phyloP scores from a whole-genome alignment of 345 rosid genomes.

The Aquilaria malaccensis region DNA sequence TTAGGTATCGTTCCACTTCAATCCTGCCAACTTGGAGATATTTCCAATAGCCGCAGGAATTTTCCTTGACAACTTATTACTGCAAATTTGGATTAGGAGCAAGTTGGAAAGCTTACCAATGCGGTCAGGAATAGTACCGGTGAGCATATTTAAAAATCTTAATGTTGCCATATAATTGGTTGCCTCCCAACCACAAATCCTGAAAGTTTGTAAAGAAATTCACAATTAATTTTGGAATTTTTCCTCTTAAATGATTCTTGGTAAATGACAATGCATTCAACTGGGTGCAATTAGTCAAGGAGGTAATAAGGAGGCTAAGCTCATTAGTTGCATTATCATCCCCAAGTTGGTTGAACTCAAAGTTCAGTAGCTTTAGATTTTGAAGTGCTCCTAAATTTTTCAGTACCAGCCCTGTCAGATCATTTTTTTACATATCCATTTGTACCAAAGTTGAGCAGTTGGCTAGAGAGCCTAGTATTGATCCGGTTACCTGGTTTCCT shows the following conservation, averaged over 20 bases:
- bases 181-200: accelerated
- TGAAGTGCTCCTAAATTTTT: slow-evolving; percentile 8
- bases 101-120: slow-evolving; percentile 15
- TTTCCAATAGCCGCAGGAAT: slow-evolving; percentile 14
- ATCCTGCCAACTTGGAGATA: neutral
- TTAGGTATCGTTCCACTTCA: slow-evolving; percentile 9
- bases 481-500: slow-evolving; percentile 13
- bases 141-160: neutral
- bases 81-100: neutral
- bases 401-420: slow-evolving; percentile 11
- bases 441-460: slow-evolving; percentile 12
- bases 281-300: slow-evolving; percentile 12
- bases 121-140: slow-evolving; percentile 8
- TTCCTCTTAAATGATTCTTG: slow-evolving; percentile 9
- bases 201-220: slow-evolving; percentile 12
- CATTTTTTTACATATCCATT: neutral
- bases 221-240: slow-evolving; percentile 7
- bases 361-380: neutral
- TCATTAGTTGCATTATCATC: neutral
- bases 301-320: slow-evolving; percentile 5
- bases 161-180: slow-evolving; percentile 15
- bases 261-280: neutral
- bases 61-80: slow-evolving; percentile 5
- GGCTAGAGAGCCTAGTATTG: slow-evolving; percentile 12
- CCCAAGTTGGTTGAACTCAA: slow-evolving; percentile 9